phyloP scores from a whole-genome alignment of 805 yeast genomes.

The Wickerhamiella shivajii region DNA sequence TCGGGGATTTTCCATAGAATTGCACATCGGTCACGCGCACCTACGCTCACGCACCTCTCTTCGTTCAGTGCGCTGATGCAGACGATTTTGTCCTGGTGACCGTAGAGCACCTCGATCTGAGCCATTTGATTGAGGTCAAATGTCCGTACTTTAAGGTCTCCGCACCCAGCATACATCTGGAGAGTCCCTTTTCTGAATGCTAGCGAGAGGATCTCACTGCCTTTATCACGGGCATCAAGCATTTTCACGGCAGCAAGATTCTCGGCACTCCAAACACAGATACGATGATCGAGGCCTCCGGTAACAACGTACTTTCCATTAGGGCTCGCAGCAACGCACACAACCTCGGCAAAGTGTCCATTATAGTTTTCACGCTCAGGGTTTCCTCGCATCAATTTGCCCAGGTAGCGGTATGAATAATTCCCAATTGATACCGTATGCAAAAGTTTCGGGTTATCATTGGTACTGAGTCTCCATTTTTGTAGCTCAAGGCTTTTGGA shows the following conservation, averaged over 20 bases:
- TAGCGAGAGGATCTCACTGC: constrained; percentile 57
- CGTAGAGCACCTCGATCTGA: constrained; percentile 80
- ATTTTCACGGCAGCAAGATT: constrained; percentile 61
- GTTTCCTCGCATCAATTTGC: constrained; percentile 22
- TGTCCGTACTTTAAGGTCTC: constrained; percentile 79
- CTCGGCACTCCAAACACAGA: constrained; percentile 78
- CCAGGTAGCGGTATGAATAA: constrained; percentile 33
- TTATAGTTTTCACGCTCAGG: constrained; percentile 36
- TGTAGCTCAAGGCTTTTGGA: constrained; percentile 69
- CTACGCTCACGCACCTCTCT: constrained; percentile 93
- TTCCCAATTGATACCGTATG: constrained; percentile 38
- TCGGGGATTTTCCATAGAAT: constrained; percentile 95
- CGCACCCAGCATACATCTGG: constrained; percentile 83
- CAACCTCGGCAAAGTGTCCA: constrained; percentile 67
- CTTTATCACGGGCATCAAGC: constrained; percentile 55
- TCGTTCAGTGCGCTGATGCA: constrained; percentile 69
- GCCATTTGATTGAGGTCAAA: constrained; percentile 75
- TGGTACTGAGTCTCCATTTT: constrained; percentile 52
- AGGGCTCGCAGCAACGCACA: constrained; percentile 67
- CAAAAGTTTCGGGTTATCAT: constrained; percentile 45
- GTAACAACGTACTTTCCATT: constrained; percentile 83
- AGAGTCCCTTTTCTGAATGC: constrained; percentile 68
- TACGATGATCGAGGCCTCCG: constrained; percentile 72
- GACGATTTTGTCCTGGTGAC: constrained; percentile 83
- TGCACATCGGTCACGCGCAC: constrained; percentile 87